phyloP scores from a whole-genome alignment of 1,139 yeast species.

The Candida sp. region DNA sequence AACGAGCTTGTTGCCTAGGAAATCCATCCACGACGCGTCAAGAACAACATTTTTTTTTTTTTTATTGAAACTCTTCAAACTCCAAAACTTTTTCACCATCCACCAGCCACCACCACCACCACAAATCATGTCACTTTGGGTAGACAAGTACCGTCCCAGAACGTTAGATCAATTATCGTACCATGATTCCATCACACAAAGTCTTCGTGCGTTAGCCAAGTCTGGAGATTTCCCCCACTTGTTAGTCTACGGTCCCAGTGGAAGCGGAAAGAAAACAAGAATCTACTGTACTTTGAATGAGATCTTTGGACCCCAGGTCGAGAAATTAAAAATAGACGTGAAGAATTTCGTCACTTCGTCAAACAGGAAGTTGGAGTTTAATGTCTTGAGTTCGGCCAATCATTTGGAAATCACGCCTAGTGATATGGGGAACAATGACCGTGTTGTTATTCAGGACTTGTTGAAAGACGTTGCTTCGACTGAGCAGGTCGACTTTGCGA shows the following conservation, averaged over 20 bases:
- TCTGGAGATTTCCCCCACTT: constrained; percentile 95
- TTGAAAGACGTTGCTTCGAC: constrained; percentile 95
- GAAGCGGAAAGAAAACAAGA: constrained; percentile 97
- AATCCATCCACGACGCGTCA: constrained; percentile 8
- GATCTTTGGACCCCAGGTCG: constrained; percentile 83
- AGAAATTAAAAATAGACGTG: constrained; percentile 85
- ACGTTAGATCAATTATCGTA: constrained; percentile 65
- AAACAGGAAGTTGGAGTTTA: constrained; percentile 82
- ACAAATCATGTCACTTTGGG: constrained; percentile 95
- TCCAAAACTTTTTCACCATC: background rate
- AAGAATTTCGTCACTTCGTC: constrained; percentile 78
- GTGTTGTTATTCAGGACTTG: constrained; percentile 93
- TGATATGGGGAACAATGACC: constrained; percentile 94
- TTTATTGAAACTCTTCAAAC: background rate
- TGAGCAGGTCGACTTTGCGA: constrained; percentile 84
- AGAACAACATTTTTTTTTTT: background rate
- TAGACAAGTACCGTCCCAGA: constrained; percentile 89
- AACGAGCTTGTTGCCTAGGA: too few species aligned
- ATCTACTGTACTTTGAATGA: constrained; percentile 81
- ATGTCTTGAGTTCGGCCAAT: constrained; percentile 86
- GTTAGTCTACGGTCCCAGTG: constrained; percentile 92
- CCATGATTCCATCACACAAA: constrained; percentile 66
- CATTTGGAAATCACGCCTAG: constrained; percentile 97
- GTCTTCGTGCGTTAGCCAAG: constrained; percentile 65
- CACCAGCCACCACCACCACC: background rate